A percentile compares a stretch with the other conserved stretches of the same genome.
phyloP scores from a whole-genome alignment of 768 basidiomycete genomes.

The Hydnum rufescens region DNA sequence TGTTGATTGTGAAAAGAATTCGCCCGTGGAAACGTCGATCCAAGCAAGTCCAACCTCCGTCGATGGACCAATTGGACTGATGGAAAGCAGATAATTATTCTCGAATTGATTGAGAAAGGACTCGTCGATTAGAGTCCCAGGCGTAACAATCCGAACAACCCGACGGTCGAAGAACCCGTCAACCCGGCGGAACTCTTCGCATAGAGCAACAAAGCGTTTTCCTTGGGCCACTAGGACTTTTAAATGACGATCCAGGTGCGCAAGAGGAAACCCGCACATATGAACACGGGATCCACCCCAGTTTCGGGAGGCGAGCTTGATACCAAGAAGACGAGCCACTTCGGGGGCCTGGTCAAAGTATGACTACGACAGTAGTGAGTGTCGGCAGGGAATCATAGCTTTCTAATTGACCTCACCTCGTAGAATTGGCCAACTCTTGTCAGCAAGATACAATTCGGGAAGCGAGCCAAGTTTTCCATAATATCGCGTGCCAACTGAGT shows the following conservation, averaged over 20 bases:
- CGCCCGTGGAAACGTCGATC: conserved; percentile 89
- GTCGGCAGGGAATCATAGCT: not conserved
- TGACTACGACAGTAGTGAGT: conserved; percentile 31
- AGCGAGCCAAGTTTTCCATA: conserved; percentile 44
- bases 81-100: conserved; percentile 75
- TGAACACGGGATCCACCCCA: conserved; percentile 50
- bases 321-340: conserved; percentile 54
- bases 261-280: conserved; percentile 84
- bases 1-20: conserved; percentile 61
- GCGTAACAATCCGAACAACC: conserved; percentile 74
- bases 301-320: conserved; percentile 60
- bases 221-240: conserved; percentile 70
- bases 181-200: conserved; percentile 65
- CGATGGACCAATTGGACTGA: conserved; percentile 17
- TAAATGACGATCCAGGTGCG: conserved; percentile 70
- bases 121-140: conserved; percentile 88
- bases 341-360: conserved; percentile 83
- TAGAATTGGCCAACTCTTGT: conserved; percentile 93
- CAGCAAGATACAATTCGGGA: conserved; percentile 75
- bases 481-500: conserved; percentile 51
- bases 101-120: conserved; percentile 67
- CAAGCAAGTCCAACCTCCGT: conserved; percentile 49
- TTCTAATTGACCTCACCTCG: conserved; percentile 36
- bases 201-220: conserved; percentile 74
- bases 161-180: conserved; percentile 43